Base-by-base conservation (phyloP, 768 basidiomycete genomes). In the Hortiboletus campestris region DNA sequence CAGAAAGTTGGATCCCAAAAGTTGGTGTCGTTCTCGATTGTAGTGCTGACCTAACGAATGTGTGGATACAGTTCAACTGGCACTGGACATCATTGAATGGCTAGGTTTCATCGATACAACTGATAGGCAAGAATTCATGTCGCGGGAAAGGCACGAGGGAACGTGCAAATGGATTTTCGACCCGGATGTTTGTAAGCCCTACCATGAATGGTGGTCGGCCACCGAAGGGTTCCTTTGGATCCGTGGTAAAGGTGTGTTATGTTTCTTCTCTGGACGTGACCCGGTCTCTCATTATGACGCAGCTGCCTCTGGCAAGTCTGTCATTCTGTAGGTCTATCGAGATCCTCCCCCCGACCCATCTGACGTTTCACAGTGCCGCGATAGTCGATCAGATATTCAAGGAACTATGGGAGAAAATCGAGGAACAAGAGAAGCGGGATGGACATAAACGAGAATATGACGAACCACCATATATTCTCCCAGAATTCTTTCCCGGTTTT, bases 91-190 rank as follows among this genome's bases (percentile, higher is more conserved):
- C 12, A 43, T 69, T 8, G 51, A 60, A 20, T 68, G 67, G 67
- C 39, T 68, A 25, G 56, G 57, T 31, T 67, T 59, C 46, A 57
- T 68, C 43, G 65, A 69, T 28, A 58, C 59, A 13, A 55, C 65
- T 12, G 67, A 68, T 19, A 62, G 57, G 31, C 60, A 68, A 49
- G 62, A 60, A 41, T 67, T 60, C 40, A 57, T 69, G 65, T 62
- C 60, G 32, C 56, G 67, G 35, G 58, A 67, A 35, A 58, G 50
- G 32, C 63, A 64, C 7, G 53, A 62, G 48, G 65, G 57, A 38
- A 69, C 67, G 6, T 69, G 65, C 31, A 47, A 53, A 19, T 68
- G 67, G 67, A 38, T 68, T 19, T 62, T 67, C 39, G 53, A 64
- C 17, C 39, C 28, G 22, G 51, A 67, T 41, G 10, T 60, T 20